These are phyloP conservation scores for Trichoderma erinaceum DNA, from an alignment of 495 filamentous ascomycete species.

Conservation along the genomic window DNA sequence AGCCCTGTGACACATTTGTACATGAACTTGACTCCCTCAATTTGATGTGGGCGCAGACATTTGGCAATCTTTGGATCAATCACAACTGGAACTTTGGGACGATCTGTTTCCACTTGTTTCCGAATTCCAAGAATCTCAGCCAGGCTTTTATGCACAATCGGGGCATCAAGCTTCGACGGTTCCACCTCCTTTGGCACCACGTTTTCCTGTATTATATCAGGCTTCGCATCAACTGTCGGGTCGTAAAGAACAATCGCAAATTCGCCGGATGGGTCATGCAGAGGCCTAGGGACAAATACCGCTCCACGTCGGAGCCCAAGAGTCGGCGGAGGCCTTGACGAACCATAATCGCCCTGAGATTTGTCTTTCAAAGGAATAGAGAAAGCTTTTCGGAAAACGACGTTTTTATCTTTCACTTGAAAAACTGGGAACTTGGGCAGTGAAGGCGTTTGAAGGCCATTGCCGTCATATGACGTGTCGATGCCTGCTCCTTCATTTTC, in stretches of 20 bases:
- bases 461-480: conserved; percentile 80
- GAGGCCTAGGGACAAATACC: conserved; percentile 77
- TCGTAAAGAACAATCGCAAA: conserved; percentile 96
- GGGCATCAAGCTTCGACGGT: conserved; percentile 62
- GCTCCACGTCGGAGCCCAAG: conserved; percentile 80
- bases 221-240: conserved; percentile 73
- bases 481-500: conserved; percentile 67
- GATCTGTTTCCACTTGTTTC: conserved; percentile 73
- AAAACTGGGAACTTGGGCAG: conserved; percentile 71
- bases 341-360: conserved; percentile 60
- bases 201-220: conserved; percentile 30
- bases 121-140: conserved; percentile 94
- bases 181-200: conserved; percentile 37
- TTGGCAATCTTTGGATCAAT: conserved; percentile 91
- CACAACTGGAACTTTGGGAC: conserved; percentile 89
- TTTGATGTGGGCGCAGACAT: conserved; percentile 91
- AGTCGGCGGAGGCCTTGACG: conserved; percentile 72
- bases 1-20: conserved; percentile 89
- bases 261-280: conserved; percentile 93
- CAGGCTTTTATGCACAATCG: conserved; percentile 84
- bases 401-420: conserved; percentile 79
- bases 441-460: conserved; percentile 85
- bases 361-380: conserved; percentile 83
- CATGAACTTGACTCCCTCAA: conserved; percentile 97
- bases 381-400: conserved; percentile 76